These are phyloP conservation scores for Chlorella variabilis DNA, from an alignment of 163 green algal species.

Conservation along the genomic window DNA sequence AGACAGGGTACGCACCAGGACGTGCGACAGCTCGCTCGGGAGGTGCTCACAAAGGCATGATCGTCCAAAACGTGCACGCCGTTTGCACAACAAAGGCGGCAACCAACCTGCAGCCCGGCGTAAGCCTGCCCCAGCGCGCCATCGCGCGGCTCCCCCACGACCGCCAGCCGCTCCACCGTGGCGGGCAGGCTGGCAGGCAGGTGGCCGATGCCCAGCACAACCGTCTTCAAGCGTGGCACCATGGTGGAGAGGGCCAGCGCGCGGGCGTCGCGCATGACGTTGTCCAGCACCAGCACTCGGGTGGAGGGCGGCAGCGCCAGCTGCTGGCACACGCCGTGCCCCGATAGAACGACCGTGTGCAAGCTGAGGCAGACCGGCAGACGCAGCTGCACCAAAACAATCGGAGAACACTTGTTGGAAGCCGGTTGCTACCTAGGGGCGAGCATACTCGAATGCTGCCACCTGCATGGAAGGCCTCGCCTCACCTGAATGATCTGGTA, in stretches of 20 bases:
- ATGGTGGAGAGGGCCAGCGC: conserved; percentile 15
- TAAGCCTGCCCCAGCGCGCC: not conserved
- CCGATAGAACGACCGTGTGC: conserved; percentile 21
- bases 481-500: conserved; percentile 25
- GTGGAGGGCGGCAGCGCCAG: conserved; percentile 32
- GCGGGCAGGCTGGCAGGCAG: conserved; percentile 26
- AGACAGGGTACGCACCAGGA: not conserved
- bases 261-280: conserved; percentile 28
- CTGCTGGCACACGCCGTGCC: conserved; percentile 14
- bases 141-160: not conserved
- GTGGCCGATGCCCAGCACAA: conserved; percentile 27
- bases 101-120: conserved; percentile 8
- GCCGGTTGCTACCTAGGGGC: too few relatives aligned
- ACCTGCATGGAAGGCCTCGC: not conserved
- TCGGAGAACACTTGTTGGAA: too few relatives aligned
- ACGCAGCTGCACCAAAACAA: conserved; percentile 1
- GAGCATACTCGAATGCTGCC: not conserved
- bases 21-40: too few relatives aligned
- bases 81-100: too few relatives aligned
- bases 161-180: conserved; percentile 29
- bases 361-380: conserved; percentile 30
- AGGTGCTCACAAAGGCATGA: too few relatives aligned
- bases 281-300: conserved; percentile 12
- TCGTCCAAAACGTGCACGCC: too few relatives aligned
- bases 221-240: conserved; percentile 25